Evolutionary conservation across 169 alveolate genomes (phyloP).

Genomic region (Amoebophrya sp.): DNA sequence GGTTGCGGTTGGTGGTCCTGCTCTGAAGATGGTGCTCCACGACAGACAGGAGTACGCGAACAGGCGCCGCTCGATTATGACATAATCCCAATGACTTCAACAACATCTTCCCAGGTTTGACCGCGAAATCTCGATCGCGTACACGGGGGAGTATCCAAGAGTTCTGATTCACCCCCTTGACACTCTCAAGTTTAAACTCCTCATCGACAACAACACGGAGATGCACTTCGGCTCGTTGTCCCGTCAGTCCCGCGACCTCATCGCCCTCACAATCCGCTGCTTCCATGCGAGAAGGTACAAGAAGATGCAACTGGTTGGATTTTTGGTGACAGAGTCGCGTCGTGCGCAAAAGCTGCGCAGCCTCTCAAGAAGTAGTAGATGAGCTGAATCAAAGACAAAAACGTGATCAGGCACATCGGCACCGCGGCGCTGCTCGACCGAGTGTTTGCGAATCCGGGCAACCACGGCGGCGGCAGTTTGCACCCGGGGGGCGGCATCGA

Average conservation of each 20-base stretch:
- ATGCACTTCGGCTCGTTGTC: not conserved
- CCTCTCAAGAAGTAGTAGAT: no score
- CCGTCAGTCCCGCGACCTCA: not conserved
- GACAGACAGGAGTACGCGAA: no score
- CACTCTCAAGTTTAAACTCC: not conserved
- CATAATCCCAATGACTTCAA: no score
- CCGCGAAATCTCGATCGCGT: not conserved
- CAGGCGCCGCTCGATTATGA: no score
- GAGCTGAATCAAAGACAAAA: no score
- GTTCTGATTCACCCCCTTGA: not conserved
- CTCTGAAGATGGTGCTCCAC: no score
- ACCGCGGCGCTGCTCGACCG: not conserved
- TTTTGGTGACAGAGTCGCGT: no score
- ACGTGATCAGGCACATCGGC: not conserved
- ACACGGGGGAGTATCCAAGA: not conserved
- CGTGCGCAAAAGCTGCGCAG: no score
- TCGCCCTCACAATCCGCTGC: not conserved
- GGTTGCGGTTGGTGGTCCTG: no score
- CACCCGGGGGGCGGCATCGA: no score
- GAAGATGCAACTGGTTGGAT: no score
- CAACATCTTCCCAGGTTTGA: no score
- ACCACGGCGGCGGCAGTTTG: not conserved
- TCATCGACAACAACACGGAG: not conserved
- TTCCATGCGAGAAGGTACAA: not conserved
- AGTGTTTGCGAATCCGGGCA: not conserved